A percentile compares a stretch with the other conserved stretches of the same genome.
Evolutionary conservation across 306 rosid genomes (phyloP).

Genomic region (Quercus robur): DNA sequence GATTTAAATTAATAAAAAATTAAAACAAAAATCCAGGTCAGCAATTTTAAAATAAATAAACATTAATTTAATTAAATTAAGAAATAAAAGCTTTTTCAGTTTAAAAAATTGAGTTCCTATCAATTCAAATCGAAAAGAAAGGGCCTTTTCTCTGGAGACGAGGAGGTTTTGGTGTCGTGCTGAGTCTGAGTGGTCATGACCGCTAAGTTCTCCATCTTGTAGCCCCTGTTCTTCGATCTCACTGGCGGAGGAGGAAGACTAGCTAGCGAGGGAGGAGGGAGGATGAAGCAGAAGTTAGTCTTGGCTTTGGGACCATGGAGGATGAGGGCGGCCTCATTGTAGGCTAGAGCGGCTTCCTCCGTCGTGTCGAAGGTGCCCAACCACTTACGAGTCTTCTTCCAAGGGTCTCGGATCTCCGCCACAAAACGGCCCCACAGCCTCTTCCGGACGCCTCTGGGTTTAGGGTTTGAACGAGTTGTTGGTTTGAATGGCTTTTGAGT

Average conservation of each 20-base stretch:
- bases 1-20: too few species aligned
- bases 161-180: neutral
- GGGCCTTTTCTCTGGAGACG: slow-evolving; percentile 29
- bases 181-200: slow-evolving; percentile 29
- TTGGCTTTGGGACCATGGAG: slow-evolving; percentile 64
- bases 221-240: slow-evolving; percentile 58
- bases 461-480: too few species aligned
- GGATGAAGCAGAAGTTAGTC: slow-evolving; percentile 49
- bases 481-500: too few species aligned
- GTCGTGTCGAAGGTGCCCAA: slow-evolving; percentile 69
- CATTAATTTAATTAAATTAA: too few species aligned
- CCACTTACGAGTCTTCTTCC: slow-evolving; percentile 67
- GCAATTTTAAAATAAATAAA: too few species aligned
- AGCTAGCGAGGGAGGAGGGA: neutral
- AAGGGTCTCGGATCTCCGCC: slow-evolving; percentile 70
- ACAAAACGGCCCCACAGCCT: slow-evolving; percentile 71
- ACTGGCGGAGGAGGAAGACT: neutral
- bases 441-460: slow-evolving; percentile 51
- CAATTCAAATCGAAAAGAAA: slow-evolving; percentile 52
- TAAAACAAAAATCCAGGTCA: too few species aligned
- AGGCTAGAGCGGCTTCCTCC: slow-evolving; percentile 64
- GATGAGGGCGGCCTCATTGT: slow-evolving; percentile 50
- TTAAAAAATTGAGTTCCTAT: too few species aligned
- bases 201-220: slow-evolving; percentile 47
- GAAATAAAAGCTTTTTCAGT: too few species aligned